Conservation (phyloP, 2,329 filamentous ascomycete species). For the Nemania serpens region DNA sequence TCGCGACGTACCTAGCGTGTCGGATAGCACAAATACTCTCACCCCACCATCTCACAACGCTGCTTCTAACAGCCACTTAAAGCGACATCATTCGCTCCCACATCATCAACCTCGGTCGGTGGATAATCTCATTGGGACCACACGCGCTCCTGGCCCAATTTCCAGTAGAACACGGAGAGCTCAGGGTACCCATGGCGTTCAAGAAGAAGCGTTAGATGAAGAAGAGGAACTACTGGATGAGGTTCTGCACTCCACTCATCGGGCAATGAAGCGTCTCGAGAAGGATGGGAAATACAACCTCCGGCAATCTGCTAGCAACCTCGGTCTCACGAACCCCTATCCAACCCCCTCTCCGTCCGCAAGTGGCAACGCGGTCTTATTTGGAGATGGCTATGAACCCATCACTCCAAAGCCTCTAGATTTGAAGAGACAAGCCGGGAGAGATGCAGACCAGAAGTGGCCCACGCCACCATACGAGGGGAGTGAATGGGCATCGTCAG, state of each 20-base stretch:
- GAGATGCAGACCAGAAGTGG: constrained; percentile 70
- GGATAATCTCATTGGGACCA: constrained; percentile 64
- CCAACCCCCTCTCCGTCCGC: constrained; percentile 77
- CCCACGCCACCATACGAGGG: constrained; percentile 96
- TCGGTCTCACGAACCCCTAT: constrained; percentile 65
- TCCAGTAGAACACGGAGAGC: constrained; percentile 81
- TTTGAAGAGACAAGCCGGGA: constrained; percentile 59
- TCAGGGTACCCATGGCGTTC: constrained; percentile 74
- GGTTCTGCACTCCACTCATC: constrained; percentile 76
- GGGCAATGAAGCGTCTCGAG: constrained; percentile 73
- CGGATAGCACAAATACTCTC: constrained; percentile 52
- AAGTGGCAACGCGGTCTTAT: constrained; percentile 76
- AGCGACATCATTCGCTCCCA: constrained; percentile 68
- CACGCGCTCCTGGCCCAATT: constrained; percentile 63
- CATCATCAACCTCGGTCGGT: constrained; percentile 66
- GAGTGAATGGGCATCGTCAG: constrained; percentile 85
- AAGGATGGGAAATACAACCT: constrained; percentile 56
- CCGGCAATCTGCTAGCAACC: constrained; percentile 67
- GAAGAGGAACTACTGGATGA: constrained; percentile 96
- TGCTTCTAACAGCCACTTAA: constrained; percentile 57
- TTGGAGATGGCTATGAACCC: constrained; percentile 67
- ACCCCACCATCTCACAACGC: constrained; percentile 59
- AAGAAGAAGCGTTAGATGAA: constrained; percentile 94
- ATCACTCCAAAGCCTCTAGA: constrained; percentile 73
- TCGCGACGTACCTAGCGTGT: constrained; percentile 57